phyloP scores from a whole-genome alignment of 306 rosid genomes.

The Carpinus viminea region DNA sequence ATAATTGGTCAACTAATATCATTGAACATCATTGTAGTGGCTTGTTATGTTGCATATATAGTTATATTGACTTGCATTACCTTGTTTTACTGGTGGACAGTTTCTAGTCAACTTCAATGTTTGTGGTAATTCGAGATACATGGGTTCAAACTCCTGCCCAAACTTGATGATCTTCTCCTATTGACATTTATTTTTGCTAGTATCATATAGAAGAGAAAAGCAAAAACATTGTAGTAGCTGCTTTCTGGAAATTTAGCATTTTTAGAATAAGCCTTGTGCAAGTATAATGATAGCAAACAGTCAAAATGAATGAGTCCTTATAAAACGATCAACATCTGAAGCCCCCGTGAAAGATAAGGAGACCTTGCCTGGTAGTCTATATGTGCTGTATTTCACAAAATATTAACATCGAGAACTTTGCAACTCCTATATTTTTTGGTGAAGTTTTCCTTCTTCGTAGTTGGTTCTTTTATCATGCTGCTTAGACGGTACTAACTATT shows the following conservation, averaged over 20 bases:
- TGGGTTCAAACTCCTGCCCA: not conserved
- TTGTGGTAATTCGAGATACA: not conserved
- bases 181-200: not conserved
- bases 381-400: not conserved
- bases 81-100: not conserved
- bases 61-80: too few species aligned
- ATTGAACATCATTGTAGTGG: too few species aligned
- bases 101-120: not conserved
- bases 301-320: not conserved
- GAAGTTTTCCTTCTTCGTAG: not conserved
- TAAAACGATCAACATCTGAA: not conserved
- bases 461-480: not conserved
- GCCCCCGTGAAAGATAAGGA: not conserved
- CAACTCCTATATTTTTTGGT: not conserved
- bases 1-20: too few species aligned
- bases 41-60: too few species aligned
- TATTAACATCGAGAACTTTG: not conserved
- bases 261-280: not conserved
- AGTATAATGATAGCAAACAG: not conserved
- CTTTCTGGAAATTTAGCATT: not conserved
- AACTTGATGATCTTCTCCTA: not conserved
- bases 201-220: not conserved
- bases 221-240: not conserved
- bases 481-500: not conserved
- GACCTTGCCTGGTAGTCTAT: not conserved